Conservation (phyloP, 352 stramenopile genomes). For the Nothophytophthora sp. region DNA sequence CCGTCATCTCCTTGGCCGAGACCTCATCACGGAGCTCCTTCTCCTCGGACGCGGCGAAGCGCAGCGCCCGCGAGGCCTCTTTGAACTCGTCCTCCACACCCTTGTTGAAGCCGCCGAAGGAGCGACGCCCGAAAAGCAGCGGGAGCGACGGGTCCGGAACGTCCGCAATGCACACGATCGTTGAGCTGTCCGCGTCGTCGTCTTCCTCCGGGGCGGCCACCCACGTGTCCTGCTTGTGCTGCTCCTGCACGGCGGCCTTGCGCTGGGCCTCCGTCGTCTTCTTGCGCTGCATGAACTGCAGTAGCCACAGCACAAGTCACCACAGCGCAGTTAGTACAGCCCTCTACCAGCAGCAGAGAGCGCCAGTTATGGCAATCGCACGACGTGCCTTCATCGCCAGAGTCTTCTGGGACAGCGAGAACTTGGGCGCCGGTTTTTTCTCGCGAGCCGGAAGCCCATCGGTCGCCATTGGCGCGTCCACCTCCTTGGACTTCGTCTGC, state of each 20-base stretch:
- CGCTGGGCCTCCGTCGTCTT: constrained; percentile 61
- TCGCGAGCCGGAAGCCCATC: constrained; percentile 13
- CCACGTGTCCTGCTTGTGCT: constrained; percentile 69
- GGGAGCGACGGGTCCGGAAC: constrained; percentile 74
- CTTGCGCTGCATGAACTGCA: constrained; percentile 88
- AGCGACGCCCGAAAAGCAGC: constrained; percentile 76
- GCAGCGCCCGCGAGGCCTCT: constrained; percentile 54
- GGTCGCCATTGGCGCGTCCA: constrained; percentile 10
- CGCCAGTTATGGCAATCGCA: background rate
- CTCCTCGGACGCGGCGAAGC: constrained; percentile 64
- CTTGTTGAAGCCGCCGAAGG: constrained; percentile 84
- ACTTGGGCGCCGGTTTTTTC: constrained; percentile 29
- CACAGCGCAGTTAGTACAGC: constrained; percentile 3
- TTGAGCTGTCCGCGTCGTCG: constrained; percentile 22
- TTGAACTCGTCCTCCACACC: constrained; percentile 80
- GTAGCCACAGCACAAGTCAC: background rate
- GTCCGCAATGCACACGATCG: constrained; percentile 54
- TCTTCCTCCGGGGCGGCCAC: constrained; percentile 33
- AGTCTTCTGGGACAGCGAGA: constrained; percentile 76
- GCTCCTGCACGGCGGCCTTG: constrained; percentile 46
- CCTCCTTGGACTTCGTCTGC: constrained; percentile 21
- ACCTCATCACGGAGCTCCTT: constrained; percentile 78
- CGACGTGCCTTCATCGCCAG: constrained; percentile 76
- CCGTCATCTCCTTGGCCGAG: constrained; percentile 81
- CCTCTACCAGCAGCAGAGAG: too few relatives aligned